Evolutionary conservation across 768 basidiomycete genomes (phyloP), one percentile per base, ranked within the genome.

Genomic region (Trametes cubensis): DNA sequence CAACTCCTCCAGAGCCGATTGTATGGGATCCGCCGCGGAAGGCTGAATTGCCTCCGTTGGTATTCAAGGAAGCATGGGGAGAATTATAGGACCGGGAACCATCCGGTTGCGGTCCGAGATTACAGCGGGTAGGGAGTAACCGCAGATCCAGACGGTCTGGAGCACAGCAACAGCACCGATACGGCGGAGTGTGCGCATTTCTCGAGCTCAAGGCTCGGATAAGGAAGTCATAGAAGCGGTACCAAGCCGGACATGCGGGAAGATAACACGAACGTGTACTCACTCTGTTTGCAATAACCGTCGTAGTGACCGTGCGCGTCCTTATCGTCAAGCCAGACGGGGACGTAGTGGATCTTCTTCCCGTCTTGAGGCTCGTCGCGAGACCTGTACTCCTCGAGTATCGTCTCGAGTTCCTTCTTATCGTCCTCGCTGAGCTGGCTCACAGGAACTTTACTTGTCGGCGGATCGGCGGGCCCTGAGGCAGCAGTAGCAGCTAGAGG

Each of bases 281-380:
- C 69, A 95, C 94, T 96, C 70, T 90, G 88, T 75, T 99, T 99
- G 84, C 95, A 98, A 74, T 97, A 98, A 0, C 95, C 95, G 67
- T 98, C 95, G 72, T 98, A 97, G 73, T 97, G 95, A 0, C 89
- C 93, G 69, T 94, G 92, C 21, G 93, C 94, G 41, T 94, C 85
- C 72, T 89, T 85, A 68, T 94, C 91, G 68, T 92, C 88, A 39
- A 95, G 79, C 92, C 92, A 97, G 14, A 99, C 92, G 5, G 96
- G 95, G 7, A 92, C 84, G 67, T 93, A 97, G 15, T 77, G 81
- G 50, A 90, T 86, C 70, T 82, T 85, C 65, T 84, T 73, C 38
- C 77, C 74, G 47, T 78, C 73, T 60, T 85, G 79, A 2, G 75
- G 73, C 64, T 85, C 85, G 23, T 81, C 80, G 44, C 86, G 87